A percentile compares a stretch with the other conserved stretches of the same genome.
Conservation (phyloP, 2,329 filamentous ascomycete species). For the Dothiorella sarmentorum region DNA sequence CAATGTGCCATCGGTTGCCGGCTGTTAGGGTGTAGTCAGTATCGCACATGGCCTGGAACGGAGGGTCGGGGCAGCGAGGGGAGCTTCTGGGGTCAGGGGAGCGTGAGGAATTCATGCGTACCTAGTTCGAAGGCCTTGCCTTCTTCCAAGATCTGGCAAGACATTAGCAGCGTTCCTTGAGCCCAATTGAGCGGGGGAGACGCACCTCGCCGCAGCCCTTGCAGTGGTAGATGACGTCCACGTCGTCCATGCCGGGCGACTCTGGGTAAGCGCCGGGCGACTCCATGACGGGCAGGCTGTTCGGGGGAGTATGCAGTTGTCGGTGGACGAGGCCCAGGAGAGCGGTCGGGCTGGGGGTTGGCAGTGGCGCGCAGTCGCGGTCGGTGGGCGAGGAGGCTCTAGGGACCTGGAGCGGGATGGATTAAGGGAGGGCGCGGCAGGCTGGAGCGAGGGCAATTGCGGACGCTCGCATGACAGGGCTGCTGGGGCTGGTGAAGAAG, state of each 20-base stretch:
- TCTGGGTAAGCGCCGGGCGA: slow-evolving; percentile 55
- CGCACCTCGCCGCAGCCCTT: slow-evolving; percentile 55
- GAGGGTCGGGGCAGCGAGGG: not conserved
- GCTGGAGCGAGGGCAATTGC: slow-evolving; percentile 1
- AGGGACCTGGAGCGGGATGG: not conserved
- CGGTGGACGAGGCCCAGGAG: not conserved
- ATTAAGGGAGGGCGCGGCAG: slow-evolving; percentile 14
- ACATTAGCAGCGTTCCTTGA: slow-evolving; percentile 20
- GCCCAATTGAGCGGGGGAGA: slow-evolving; percentile 18
- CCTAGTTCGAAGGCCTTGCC: slow-evolving; percentile 97
- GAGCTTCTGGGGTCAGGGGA: slow-evolving; percentile 14
- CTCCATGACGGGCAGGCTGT: slow-evolving; percentile 47
- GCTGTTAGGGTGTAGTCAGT: slow-evolving; percentile 50
- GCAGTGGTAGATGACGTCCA: slow-evolving; percentile 58
- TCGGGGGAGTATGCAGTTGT: too few relatives aligned
- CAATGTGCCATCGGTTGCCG: slow-evolving; percentile 96
- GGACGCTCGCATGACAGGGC: slow-evolving; percentile 18
- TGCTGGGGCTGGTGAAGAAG: not conserved
- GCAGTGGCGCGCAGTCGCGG: not conserved
- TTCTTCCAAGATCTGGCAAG: slow-evolving; percentile 83
- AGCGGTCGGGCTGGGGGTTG: slow-evolving; percentile 12
- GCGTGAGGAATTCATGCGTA: slow-evolving; percentile 45
- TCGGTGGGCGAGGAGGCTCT: slow-evolving; percentile 7
- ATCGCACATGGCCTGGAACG: slow-evolving; percentile 1
- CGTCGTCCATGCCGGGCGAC: slow-evolving; percentile 40